Conservation (phyloP, 139 green algal species). For the Chlorella vulgaris region DNA sequence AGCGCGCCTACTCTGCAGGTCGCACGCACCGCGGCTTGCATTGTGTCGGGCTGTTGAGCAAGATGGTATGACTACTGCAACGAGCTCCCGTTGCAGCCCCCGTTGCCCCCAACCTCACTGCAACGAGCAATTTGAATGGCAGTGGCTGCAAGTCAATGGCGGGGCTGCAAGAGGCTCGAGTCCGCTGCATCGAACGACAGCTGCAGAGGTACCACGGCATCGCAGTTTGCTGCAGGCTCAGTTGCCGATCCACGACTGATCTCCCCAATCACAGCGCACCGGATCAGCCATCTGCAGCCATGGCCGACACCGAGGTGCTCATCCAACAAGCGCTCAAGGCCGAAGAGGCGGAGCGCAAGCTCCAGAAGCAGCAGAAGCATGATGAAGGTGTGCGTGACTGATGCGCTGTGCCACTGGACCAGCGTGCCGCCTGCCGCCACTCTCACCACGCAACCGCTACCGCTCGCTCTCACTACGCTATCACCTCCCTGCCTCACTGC, state of each 20-base stretch:
- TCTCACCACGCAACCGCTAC: not conserved
- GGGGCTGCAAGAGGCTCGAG: too few species aligned
- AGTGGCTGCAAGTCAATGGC: too few species aligned
- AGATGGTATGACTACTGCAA: not conserved
- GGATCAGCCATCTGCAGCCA: not conserved
- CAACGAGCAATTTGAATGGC: too few species aligned
- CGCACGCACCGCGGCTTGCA: not conserved
- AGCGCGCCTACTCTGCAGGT: not conserved
- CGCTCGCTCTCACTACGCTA: not conserved
- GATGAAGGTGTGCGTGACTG: not conserved
- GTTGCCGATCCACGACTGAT: not conserved
- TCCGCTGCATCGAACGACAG: too few species aligned
- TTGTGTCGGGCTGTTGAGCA: not conserved
- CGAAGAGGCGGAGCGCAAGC: slow-evolving; percentile 45
- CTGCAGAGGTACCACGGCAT: too few species aligned
- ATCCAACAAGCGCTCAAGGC: slow-evolving; percentile 53
- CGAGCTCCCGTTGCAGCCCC: not conserved
- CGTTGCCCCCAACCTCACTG: too few species aligned
- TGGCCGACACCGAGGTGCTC: slow-evolving; percentile 44
- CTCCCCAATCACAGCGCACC: not conserved
- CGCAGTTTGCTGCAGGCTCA: too few species aligned
- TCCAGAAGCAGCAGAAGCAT: slow-evolving; percentile 31
- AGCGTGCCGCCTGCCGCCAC: not conserved
- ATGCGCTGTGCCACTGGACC: not conserved
- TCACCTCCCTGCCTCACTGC: not conserved